Percentiles rank a stretch among this genome's conserved stretches.
Conservation (phyloP, 176 grass and related monocot genomes). For the Oryza punctata region DNA sequence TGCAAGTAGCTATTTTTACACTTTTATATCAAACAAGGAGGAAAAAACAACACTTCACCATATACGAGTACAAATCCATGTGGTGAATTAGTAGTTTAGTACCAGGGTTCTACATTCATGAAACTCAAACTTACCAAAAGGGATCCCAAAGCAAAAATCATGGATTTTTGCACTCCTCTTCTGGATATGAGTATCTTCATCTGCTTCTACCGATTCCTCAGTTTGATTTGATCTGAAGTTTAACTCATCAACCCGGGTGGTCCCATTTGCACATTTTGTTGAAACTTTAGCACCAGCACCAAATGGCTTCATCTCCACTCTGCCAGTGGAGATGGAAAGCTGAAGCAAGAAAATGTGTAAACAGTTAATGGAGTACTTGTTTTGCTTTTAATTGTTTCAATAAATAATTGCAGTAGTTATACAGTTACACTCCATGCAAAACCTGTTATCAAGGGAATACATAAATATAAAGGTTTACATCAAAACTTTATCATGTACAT, state of each 20-base stretch:
- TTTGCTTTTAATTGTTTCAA: not conserved
- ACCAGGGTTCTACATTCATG: not conserved
- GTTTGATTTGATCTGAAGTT: slow-evolving; percentile 20
- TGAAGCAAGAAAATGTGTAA: slow-evolving; percentile 34
- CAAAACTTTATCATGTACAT: not conserved
- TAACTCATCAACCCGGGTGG: slow-evolving; percentile 23
- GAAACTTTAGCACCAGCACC: slow-evolving; percentile 44
- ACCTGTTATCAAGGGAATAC: not conserved
- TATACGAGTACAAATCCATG: not conserved
- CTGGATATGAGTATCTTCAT: slow-evolving; percentile 23
- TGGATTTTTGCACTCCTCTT: slow-evolving; percentile 72
- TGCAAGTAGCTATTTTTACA: not conserved
- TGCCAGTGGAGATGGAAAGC: slow-evolving; percentile 37
- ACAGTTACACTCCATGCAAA: not conserved
- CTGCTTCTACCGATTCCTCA: slow-evolving; percentile 21
- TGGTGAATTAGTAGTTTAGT: no score
- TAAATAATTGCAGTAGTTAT: not conserved
- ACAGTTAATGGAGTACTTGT: not conserved
- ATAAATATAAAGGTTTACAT: not conserved
- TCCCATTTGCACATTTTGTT: slow-evolving; percentile 46
- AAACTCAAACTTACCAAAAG: slow-evolving; percentile 59
- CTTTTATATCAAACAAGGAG: not conserved
- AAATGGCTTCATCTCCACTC: slow-evolving; percentile 20
- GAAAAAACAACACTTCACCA: not conserved
- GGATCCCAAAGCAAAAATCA: slow-evolving; percentile 79